Conservation (phyloP, 306 rosid genomes). For the Cucumis hystrix region DNA sequence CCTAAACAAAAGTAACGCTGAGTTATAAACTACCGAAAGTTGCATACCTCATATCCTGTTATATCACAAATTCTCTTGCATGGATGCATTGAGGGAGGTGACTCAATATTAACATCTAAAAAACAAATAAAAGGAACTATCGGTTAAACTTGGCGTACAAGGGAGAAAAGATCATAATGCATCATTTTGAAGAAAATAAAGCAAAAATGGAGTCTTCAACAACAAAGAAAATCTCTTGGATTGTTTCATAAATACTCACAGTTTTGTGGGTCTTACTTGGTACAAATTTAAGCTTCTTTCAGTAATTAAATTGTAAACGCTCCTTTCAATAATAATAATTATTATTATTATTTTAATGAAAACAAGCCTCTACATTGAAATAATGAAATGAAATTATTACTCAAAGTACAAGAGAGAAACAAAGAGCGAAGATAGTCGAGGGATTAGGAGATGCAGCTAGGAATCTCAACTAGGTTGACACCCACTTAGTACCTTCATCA, state of each 20-base stretch:
- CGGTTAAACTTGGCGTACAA: neutral
- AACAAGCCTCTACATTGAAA: too few relatives aligned
- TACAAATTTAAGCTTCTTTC: neutral
- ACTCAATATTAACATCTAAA: conserved; percentile 76
- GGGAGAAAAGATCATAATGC: neutral
- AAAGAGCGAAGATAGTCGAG: too few relatives aligned
- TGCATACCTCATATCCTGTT: conserved; percentile 74
- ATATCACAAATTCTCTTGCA: conserved; percentile 82
- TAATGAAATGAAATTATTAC: too few relatives aligned
- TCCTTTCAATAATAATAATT: neutral
- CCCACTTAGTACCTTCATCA: too few relatives aligned
- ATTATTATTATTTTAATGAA: too few relatives aligned
- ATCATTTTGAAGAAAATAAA: neutral
- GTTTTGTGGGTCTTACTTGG: neutral
- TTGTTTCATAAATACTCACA: neutral
- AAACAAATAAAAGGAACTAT: neutral
- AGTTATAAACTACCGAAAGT: neutral
- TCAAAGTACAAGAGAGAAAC: too few relatives aligned
- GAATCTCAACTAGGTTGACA: too few relatives aligned
- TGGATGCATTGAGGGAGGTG: conserved; percentile 89
- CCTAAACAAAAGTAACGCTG: neutral
- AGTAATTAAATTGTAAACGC: neutral
- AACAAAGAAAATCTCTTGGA: neutral
- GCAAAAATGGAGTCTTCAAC: neutral
- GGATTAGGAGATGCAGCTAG: too few relatives aligned